Evolutionary conservation across 2,329 filamentous ascomycete genomes (phyloP), one percentile per base, ranked within the genome.

Genomic region (Basipetospora sp.): DNA sequence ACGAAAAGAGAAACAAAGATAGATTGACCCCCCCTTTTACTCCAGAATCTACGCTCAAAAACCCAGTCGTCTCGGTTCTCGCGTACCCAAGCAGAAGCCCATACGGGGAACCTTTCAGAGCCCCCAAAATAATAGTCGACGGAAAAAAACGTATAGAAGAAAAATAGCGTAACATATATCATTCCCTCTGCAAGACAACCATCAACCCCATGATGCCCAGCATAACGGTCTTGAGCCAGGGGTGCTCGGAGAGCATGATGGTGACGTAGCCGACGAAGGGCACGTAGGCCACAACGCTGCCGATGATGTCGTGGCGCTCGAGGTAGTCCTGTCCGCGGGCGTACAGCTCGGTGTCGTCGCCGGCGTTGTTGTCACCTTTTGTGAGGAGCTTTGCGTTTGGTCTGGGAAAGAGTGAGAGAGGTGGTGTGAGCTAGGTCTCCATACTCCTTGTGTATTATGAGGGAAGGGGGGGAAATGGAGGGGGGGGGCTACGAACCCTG

Each of bases 201-300:
- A 93, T 76, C 50, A 94, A 56, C 2, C 88, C 90, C 90, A 98
- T 98, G 36, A 94, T 71, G 2, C 84, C 88, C 51, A 98, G 59
- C 77, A 96, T 83, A 18, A 78, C 88, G 31, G 84, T 92, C 72
- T 98, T 98, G 49, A 96, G 58, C 88, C 88, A 96, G 5, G 90
- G 90, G 55, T 98, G 79, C 57, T 98, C 90, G 44, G 83, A 90
- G 44, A 98, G 66, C 58, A 96, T 66, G 49, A 98, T 98, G 2
- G 90, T 98, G 32, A 96, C 87, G 53, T 96, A 96, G 47, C 90
- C 90, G 11, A 96, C 86, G 51, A 90, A 92, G 0, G 90, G 90
- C 41, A 96, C 77, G 56, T 92, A 98, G 27, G 74, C 90, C 9
- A 90, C 67, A 5, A 96, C 90, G 48, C 82, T 93, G 32, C 90